Evolutionary conservation across 805 yeast genomes (phyloP), one percentile per base, ranked within the genome.

Genomic region (Barnettozyma botsteinii): DNA sequence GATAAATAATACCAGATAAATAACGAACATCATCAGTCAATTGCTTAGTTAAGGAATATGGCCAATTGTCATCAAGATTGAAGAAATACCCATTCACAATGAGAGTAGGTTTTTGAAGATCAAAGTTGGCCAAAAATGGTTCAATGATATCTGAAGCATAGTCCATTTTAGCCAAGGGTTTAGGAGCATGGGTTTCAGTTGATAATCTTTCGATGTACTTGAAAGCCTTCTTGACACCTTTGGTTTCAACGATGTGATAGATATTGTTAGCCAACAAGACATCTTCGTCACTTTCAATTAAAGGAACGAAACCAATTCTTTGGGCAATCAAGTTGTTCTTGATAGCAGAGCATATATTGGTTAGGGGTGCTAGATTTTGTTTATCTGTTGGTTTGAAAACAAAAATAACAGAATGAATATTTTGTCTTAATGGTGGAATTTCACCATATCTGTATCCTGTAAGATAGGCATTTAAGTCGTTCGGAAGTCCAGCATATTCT

Each of bases 291-390:
- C 46, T 50, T 4, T 52, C 45, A 21, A 50, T 45, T 3, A 83
- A 42, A 0, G 98, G 95, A n/a, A 91, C 65, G 3, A 91, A 46
- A 7, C 97, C 98, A 37, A 91, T 55, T 58, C 89, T 82, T 48
- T 88, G 83, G 0, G 96, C 85, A 14, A 84, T 69, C 1, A 77
- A 76, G 31, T 75, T 71, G 11, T 70, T 66, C n/a, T 78, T 52
- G 3, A 78, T 64, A 3, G 73, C 59, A 20, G 69, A 66, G 2
- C 81, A 51, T 25, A 78, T 64, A 8, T 80, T 65, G 15, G 72
- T 60, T 22, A 80, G 57, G 2, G 72, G 74, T 14, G 64, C 56
- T 15, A 81, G 51, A 43, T 84, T 81, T 3, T 65, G 61, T 12
- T 65, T 63, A 45, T 77, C 67, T 2, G 79, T 63, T 17, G 87